Conservation (phyloP, 139 green algal species). For the Nannochloris sp. region DNA sequence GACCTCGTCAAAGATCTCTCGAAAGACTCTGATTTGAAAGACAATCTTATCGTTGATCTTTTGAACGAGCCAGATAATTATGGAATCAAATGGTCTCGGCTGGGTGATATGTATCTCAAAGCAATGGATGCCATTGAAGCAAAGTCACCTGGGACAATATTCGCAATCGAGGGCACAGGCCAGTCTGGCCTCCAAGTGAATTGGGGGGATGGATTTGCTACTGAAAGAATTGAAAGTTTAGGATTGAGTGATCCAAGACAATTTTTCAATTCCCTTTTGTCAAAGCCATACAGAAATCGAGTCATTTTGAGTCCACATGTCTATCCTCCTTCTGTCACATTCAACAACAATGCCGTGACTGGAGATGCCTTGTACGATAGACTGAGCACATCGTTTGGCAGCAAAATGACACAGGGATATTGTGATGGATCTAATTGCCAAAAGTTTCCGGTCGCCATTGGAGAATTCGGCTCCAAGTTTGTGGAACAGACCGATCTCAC, state of each 20-base stretch:
- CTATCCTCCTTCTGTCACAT: neutral
- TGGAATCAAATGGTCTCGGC: conserved; percentile 2
- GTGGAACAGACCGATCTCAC: conserved; percentile 12
- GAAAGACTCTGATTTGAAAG: neutral
- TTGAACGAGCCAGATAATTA: conserved; percentile 16
- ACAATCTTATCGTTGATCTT: conserved; percentile 6
- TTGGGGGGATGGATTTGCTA: conserved; percentile 31
- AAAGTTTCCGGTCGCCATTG: conserved; percentile 34
- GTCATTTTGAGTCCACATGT: conserved; percentile 4
- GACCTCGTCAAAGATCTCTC: neutral
- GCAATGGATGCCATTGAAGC: conserved; percentile 19
- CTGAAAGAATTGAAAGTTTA: conserved; percentile 1
- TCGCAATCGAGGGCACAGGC: conserved; percentile 16
- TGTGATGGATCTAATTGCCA: conserved; percentile 7
- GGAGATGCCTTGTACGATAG: conserved; percentile 14
- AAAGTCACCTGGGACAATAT: neutral
- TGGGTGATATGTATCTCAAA: neutral
- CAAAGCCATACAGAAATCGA: conserved; percentile 28
- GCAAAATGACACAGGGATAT: conserved; percentile 15
- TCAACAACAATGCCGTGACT: neutral
- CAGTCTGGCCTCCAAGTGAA: conserved; percentile 12
- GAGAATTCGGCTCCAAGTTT: conserved; percentile 33
- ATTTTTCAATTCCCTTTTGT: conserved; percentile 34
- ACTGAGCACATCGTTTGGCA: conserved; percentile 22
- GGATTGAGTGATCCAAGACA: conserved; percentile 28